phyloP scores from a whole-genome alignment of 2,329 filamentous ascomycete species.

The Colletotrichum chlorophyti region DNA sequence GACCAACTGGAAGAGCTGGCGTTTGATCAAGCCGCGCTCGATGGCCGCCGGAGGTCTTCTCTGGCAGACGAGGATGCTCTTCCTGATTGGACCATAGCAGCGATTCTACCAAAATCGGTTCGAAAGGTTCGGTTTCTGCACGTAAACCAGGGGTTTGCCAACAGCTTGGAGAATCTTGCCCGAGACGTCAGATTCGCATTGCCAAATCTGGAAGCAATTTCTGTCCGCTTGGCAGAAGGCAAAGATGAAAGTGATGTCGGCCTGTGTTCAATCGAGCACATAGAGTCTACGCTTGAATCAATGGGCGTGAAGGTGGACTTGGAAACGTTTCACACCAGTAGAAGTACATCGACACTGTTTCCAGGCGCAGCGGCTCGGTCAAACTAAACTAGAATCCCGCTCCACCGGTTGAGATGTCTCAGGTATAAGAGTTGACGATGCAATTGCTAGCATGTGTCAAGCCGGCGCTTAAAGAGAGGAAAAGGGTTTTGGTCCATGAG shows the following conservation, averaged over 20 bases:
- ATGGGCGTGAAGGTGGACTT: background rate
- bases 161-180: background rate
- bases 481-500: too few relatives aligned
- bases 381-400: background rate
- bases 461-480: too few relatives aligned
- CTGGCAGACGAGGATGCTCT: background rate
- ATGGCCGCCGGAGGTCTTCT: background rate
- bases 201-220: background rate
- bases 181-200: background rate
- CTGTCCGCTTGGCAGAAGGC: background rate
- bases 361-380: too few relatives aligned
- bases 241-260: background rate
- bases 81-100: background rate
- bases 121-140: background rate
- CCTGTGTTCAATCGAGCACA: background rate
- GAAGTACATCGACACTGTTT: background rate
- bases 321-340: background rate
- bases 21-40: slow-evolving; percentile 6
- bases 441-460: too few relatives aligned
- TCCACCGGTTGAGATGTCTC: too few relatives aligned
- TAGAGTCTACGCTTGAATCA: background rate
- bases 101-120: background rate
- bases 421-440: background rate
- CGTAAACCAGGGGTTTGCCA: background rate
- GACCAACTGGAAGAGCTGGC: slow-evolving; percentile 8